These are phyloP conservation scores for Quercus parvula DNA, from an alignment of 306 rosid genomes.

Conservation along the genomic window DNA sequence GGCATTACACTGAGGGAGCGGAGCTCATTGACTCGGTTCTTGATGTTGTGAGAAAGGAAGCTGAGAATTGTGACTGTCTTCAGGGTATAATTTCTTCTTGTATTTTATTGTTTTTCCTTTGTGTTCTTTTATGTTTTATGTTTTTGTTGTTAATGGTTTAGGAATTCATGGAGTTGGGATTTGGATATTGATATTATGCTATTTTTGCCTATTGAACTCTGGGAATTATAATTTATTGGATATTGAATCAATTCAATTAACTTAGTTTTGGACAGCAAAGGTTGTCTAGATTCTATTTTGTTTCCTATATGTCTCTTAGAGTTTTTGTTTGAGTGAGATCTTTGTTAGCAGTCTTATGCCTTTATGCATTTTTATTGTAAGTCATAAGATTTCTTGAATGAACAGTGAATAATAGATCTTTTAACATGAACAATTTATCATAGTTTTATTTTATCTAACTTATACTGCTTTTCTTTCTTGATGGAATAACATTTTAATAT, in stretches of 20 bases:
- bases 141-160: background rate
- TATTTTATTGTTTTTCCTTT: background rate
- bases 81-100: background rate
- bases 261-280: background rate
- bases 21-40: constrained; percentile 4
- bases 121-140: background rate
- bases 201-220: background rate
- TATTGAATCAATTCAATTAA: background rate
- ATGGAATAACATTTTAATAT: too few species aligned
- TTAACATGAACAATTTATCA: too few species aligned
- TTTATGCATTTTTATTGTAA: too few species aligned
- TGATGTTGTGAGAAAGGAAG: constrained; percentile 5
- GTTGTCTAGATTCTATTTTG: background rate
- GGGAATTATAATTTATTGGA: background rate
- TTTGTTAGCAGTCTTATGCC: too few species aligned
- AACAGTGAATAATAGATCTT: too few species aligned
- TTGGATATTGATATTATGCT: too few species aligned
- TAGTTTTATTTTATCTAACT: too few species aligned
- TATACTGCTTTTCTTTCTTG: too few species aligned
- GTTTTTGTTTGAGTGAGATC: background rate
- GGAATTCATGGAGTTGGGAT: background rate
- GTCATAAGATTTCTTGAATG: too few species aligned
- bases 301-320: background rate
- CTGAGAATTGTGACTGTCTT: constrained; percentile 8
- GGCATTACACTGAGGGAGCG: constrained; percentile 4